Conservation (phyloP, 306 rosid species). For the Chamaecrista fasciculata region DNA sequence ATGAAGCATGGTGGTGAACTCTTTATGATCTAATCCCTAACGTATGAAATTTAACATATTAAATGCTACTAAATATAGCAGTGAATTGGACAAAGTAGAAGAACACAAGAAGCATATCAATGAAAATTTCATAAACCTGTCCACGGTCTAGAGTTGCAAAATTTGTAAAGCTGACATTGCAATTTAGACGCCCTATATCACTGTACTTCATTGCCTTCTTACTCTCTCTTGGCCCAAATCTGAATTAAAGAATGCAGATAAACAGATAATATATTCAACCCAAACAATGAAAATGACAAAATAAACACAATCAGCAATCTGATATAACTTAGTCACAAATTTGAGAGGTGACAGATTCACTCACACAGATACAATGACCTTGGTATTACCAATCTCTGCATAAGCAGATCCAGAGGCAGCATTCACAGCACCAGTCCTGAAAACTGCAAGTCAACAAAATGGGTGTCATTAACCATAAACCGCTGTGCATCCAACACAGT, state of each 20-base stretch:
- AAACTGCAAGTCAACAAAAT: conserved; percentile 52
- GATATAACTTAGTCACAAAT: not conserved
- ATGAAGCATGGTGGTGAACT: conserved; percentile 70
- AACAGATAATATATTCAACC: conserved; percentile 10
- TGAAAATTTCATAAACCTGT: conserved; percentile 47
- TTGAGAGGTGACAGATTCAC: conserved; percentile 34
- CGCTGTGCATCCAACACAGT: not conserved
- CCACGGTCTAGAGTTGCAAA: conserved; percentile 77
- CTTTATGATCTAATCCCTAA: conserved; percentile 77
- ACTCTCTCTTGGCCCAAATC: conserved; percentile 97
- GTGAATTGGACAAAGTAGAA: not conserved
- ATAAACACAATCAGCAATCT: not conserved
- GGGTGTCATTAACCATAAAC: conserved; percentile 10
- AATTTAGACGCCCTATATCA: conserved; percentile 76
- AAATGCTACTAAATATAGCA: conserved; percentile 15
- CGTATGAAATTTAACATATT: conserved; percentile 21
- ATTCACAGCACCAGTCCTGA: conserved; percentile 90
- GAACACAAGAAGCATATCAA: not conserved
- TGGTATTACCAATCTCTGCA: conserved; percentile 88
- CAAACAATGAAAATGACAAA: not conserved
- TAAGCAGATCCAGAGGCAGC: conserved; percentile 93
- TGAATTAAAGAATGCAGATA: conserved; percentile 30
- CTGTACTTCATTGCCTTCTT: conserved; percentile 94
- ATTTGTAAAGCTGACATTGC: conserved; percentile 71
- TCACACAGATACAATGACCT: conserved; percentile 95